Evolutionary conservation across 495 filamentous ascomycete genomes (phyloP).

Genomic region (Chlorociboria aeruginascens): DNA sequence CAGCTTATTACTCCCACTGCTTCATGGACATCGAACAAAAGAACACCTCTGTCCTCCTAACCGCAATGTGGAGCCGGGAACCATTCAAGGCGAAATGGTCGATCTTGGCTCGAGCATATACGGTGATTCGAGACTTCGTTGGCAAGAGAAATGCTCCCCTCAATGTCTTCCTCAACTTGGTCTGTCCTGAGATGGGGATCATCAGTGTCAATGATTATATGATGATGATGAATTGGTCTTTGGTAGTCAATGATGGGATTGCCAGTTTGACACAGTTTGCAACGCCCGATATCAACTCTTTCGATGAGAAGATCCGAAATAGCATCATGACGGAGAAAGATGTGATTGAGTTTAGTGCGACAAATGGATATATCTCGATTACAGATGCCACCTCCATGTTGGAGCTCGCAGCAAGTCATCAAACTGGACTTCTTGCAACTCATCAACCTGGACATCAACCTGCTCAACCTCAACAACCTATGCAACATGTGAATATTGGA

Average conservation of each 20-base stretch:
- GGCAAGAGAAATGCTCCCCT: conserved; percentile 28
- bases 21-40: conserved; percentile 32
- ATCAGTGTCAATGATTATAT: conserved; percentile 28
- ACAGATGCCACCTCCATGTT: not conserved
- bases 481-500: too few relatives aligned
- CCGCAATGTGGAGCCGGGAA: conserved; percentile 32
- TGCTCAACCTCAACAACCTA: too few relatives aligned
- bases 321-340: conserved; percentile 4
- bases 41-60: conserved; percentile 29
- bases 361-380: not conserved
- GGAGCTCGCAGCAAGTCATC: not conserved
- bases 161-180: conserved; percentile 25
- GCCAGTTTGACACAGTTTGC: not conserved
- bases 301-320: not conserved
- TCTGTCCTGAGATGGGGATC: conserved; percentile 28
- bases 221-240: conserved; percentile 25
- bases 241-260: not conserved
- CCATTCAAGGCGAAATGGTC: conserved; percentile 35
- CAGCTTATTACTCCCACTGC: conserved; percentile 29
- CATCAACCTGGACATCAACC: too few relatives aligned
- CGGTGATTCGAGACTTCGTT: conserved; percentile 32
- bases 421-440: not conserved
- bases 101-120: conserved; percentile 36
- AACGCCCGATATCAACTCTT: not conserved
- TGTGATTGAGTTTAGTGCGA: conserved; percentile 2